Evolutionary conservation across 2,329 filamentous ascomycete genomes (phyloP).

Genomic region (Paramyrothecium sp.): DNA sequence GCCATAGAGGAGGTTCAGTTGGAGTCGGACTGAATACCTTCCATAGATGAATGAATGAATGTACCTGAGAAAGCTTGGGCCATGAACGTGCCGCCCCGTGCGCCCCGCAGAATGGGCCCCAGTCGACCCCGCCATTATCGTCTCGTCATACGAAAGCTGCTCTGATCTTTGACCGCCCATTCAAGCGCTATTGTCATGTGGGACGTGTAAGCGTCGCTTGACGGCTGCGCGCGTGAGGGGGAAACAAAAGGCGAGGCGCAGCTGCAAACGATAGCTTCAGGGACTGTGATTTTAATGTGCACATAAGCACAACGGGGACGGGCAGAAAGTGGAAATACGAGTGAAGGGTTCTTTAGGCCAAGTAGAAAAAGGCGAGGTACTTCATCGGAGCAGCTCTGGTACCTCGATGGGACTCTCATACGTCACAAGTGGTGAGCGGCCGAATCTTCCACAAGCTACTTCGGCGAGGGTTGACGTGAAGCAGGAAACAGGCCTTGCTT

Average conservation of each 20-base stretch:
- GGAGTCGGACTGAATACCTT: too few relatives aligned
- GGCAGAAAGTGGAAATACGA: not conserved
- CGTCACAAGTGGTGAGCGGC: not conserved
- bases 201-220: not conserved
- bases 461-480: too few relatives aligned
- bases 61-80: not conserved
- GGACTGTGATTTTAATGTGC: too few relatives aligned
- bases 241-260: too few relatives aligned
- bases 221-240: too few relatives aligned
- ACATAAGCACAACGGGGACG: not conserved
- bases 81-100: not conserved
- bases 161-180: not conserved
- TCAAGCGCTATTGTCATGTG: not conserved
- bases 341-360: too few relatives aligned
- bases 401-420: not conserved
- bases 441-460: conserved; percentile 21
- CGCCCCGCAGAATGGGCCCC: not conserved
- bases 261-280: too few relatives aligned
- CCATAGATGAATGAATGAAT: too few relatives aligned
- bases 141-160: not conserved
- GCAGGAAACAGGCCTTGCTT: too few relatives aligned
- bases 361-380: too few relatives aligned
- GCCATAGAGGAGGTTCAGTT: too few relatives aligned
- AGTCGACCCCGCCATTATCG: not conserved
- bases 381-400: not conserved